Evolutionary conservation across 176 grass and related monocot species (phyloP).

Genomic region (Phyllostachys edulis): DNA sequence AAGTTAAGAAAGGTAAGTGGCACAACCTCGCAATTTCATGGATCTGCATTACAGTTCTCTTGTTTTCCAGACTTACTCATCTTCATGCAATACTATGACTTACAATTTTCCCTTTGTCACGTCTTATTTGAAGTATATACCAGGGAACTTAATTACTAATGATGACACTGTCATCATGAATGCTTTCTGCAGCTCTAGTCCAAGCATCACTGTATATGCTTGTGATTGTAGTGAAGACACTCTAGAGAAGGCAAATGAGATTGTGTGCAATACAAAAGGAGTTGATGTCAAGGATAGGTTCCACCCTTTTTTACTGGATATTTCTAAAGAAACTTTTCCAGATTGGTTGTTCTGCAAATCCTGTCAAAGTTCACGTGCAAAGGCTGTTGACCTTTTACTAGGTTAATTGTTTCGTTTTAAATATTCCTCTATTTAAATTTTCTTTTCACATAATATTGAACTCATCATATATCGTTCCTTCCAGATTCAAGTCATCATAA

Average conservation of each 20-base stretch:
- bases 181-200: conserved; percentile 65
- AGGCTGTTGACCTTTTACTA: conserved; percentile 27
- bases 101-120: not conserved
- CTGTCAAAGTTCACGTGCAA: conserved; percentile 54
- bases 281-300: conserved; percentile 53
- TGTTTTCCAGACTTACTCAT: not conserved
- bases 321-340: conserved; percentile 62
- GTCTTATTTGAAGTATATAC: conserved; percentile 6
- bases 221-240: conserved; percentile 98
- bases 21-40: too few species aligned
- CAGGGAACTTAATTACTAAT: conserved; percentile 6
- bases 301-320: conserved; percentile 69
- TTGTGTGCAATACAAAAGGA: conserved; percentile 45
- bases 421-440: conserved; percentile 11
- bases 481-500: conserved; percentile 48
- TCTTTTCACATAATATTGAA: conserved; percentile 10
- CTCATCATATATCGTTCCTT: conserved; percentile 11
- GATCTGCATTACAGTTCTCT: too few species aligned
- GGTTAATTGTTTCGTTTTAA: conserved; percentile 20
- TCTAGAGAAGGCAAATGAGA: conserved; percentile 73
- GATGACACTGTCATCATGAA: conserved; percentile 7
- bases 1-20: too few species aligned
- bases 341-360: conserved; percentile 79
- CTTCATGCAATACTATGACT: not conserved
- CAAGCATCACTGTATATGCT: conserved; percentile 68